Base-by-base conservation (phyloP, 129 eudicot species). In the Flaveria bidentis region DNA sequence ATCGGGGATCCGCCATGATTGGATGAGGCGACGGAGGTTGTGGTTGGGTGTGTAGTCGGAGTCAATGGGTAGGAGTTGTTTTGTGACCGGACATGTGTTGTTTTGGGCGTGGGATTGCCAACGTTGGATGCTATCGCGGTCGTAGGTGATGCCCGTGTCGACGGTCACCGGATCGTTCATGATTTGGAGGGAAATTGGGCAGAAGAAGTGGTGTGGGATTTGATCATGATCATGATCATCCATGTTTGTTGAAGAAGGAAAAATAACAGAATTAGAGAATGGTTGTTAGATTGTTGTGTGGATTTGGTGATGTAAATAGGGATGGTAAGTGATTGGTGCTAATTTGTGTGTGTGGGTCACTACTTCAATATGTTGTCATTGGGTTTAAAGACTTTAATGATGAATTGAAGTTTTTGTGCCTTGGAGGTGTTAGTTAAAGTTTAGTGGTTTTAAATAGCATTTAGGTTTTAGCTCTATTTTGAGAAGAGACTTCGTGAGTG, bases 151-250 rank as follows among this genome's bases (percentile, higher is more conserved):
- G 12, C 97, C 97, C 46, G 96, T 82, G 3, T 71, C 18, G 28
- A 84, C 69, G 0, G 88, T 92, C 5, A 92, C 97, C 2, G 97
- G 97, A 70, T 92, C 96, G 83, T 86, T 86, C 97, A 92, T 92
- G 78, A 87, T 89, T 69, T 92, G 93, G 25, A 92, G 96, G 20
- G 97, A 92, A 44, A 92, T 92, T 9, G 97, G 96, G 55, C 97
- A 92, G 28, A 89, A 73, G 91, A 92, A 92, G 42, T 79, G 84
- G 56, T 89, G 82, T 16, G 97, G 96, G 41, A 89, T 79, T 82
- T 30, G 36, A 30, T 30, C 36, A 30, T 4, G 36, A 30, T 92
- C 97, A 36, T 25, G 81, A 22, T 86, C 86, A 39, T 86, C 90
- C 93, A 88, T 88, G 15, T 62, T 28, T 28, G 14, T 8, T 62